These are phyloP conservation scores for Ascochyta lentis DNA, from an alignment of 2,329 filamentous ascomycete genomes.

Conservation along the genomic window DNA sequence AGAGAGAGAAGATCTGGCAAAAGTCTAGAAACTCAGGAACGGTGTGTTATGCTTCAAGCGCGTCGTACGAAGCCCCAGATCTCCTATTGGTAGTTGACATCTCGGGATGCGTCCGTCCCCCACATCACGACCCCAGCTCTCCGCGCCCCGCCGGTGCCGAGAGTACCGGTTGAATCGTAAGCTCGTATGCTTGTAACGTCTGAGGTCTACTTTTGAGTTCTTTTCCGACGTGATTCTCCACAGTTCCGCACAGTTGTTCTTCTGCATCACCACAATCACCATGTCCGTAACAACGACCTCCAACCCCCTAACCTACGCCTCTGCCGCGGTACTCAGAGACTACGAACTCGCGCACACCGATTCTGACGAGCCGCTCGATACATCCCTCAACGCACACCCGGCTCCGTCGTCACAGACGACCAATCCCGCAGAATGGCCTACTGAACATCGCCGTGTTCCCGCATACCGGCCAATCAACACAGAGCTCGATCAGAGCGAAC, in stretches of 20 bases:
- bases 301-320: conserved; percentile 48
- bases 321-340: conserved; percentile 51
- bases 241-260: background rate
- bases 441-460: conserved; percentile 57
- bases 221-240: background rate
- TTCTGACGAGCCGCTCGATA: conserved; percentile 29
- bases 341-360: conserved; percentile 56
- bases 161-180: background rate
- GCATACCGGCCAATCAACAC: conserved; percentile 56
- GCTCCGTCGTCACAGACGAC: conserved; percentile 37
- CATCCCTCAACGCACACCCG: conserved; percentile 37
- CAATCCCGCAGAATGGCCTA: conserved; percentile 53
- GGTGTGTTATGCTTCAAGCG: background rate
- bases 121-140: conserved; percentile 13
- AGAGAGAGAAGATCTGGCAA: background rate
- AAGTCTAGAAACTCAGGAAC: background rate
- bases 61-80: background rate
- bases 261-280: conserved; percentile 6
- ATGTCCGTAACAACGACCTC: conserved; percentile 56
- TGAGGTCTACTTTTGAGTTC: background rate
- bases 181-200: background rate
- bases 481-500: conserved; percentile 50
- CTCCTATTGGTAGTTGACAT: background rate
- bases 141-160: conserved; percentile 10
- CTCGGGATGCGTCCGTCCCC: conserved; percentile 1